These are phyloP conservation scores for Oenanthe javanica DNA, from an alignment of 140 eudicot species.

Conservation along the genomic window DNA sequence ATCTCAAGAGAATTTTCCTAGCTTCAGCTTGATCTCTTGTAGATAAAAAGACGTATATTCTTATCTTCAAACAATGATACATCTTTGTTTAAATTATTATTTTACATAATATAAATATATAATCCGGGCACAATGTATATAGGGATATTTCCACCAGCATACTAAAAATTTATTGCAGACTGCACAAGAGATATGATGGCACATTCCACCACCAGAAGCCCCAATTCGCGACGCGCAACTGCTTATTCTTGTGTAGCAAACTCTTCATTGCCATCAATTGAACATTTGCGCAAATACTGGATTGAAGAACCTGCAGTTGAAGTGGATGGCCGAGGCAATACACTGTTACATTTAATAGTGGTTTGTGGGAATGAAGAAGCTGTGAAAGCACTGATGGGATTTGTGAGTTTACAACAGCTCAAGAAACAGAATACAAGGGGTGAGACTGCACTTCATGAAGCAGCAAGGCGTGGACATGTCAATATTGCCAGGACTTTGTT, in stretches of 20 bases:
- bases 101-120: neutral
- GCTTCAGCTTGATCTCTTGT: neutral
- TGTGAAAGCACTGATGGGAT: neutral
- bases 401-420: neutral
- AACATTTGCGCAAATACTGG: neutral
- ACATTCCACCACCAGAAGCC: neutral
- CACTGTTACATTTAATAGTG: constrained; percentile 7
- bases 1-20: too few relatives aligned
- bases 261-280: neutral
- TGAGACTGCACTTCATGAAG: constrained; percentile 10
- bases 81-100: too few relatives aligned
- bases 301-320: neutral
- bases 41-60: neutral
- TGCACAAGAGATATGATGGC: neutral
- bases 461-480: neutral
- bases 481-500: neutral
- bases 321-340: constrained; percentile 7
- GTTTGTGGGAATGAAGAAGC: constrained; percentile 1
- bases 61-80: neutral
- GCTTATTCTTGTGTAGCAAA: neutral
- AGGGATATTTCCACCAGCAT: too few relatives aligned
- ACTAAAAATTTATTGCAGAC: neutral
- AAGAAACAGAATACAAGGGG: constrained; percentile 1
- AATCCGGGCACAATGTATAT: neutral
- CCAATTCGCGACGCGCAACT: neutral